phyloP scores from a whole-genome alignment of 495 filamentous ascomycete genomes.

The Pyronema omphalodes region DNA sequence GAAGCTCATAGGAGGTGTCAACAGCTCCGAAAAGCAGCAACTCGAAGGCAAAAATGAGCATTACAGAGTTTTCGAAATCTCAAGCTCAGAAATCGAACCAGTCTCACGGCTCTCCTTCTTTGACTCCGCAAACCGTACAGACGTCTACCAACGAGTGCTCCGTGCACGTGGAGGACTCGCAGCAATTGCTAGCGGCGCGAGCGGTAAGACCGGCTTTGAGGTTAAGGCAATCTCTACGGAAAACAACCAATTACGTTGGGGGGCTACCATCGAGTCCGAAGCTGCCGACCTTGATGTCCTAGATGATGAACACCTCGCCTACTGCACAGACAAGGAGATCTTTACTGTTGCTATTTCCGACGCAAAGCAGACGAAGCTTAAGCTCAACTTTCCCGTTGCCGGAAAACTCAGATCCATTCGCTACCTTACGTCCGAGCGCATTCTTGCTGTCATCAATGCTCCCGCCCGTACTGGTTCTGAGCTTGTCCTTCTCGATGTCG shows the following conservation, averaged over 20 bases:
- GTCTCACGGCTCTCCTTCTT: slow-evolving; percentile 14
- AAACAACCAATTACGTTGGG: slow-evolving; percentile 43
- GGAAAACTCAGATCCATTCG: slow-evolving; percentile 47
- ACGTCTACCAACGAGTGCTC: slow-evolving; percentile 27
- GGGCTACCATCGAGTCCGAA: slow-evolving; percentile 51
- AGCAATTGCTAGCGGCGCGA: slow-evolving; percentile 24
- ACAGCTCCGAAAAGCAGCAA: slow-evolving; percentile 54
- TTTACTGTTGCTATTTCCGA: slow-evolving; percentile 20
- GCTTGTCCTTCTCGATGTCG: slow-evolving; percentile 42
- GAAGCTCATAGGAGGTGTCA: slow-evolving; percentile 52
- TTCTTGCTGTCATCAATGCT: slow-evolving; percentile 35
- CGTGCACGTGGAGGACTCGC: slow-evolving; percentile 42
- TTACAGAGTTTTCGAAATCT: slow-evolving; percentile 49
- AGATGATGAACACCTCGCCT: slow-evolving; percentile 42
- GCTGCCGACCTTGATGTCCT: slow-evolving; percentile 46
- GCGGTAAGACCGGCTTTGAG: slow-evolving; percentile 39
- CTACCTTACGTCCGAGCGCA: slow-evolving; percentile 42
- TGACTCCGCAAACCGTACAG: slow-evolving; percentile 7
- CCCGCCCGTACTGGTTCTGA: slow-evolving; percentile 43
- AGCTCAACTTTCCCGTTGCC: slow-evolving; percentile 18
- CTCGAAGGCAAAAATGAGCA: slow-evolving; percentile 70
- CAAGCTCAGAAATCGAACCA: slow-evolving; percentile 7
- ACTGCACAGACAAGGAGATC: slow-evolving; percentile 64
- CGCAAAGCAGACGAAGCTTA: neutral
- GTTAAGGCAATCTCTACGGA: slow-evolving; percentile 64